These are phyloP conservation scores for Corynascus novoguineensis DNA, from an alignment of 495 filamentous ascomycete species.

Conservation along the genomic window DNA sequence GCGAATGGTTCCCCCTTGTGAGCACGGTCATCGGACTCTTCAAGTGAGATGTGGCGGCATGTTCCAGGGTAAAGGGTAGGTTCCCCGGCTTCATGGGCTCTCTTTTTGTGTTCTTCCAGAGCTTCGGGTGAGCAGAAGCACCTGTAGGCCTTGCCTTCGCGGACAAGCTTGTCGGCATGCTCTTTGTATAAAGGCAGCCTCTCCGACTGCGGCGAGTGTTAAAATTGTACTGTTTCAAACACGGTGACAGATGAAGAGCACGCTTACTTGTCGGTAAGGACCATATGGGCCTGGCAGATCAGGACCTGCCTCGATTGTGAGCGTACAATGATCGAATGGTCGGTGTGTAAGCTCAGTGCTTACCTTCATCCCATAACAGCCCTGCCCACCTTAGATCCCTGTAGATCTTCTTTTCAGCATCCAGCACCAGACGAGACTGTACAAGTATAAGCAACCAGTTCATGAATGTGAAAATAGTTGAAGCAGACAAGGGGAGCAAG, in stretches of 20 bases:
- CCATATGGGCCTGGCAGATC: conserved; percentile 71
- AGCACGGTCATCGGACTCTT: conserved; percentile 64
- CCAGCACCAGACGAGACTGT: conserved; percentile 50
- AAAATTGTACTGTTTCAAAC: background rate
- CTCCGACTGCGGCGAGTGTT: conserved; percentile 61
- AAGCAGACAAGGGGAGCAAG: background rate
- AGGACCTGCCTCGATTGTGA: conserved; percentile 54
- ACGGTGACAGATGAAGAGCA: background rate
- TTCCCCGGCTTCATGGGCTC: conserved; percentile 53
- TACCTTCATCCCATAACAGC: conserved; percentile 90
- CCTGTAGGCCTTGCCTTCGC: conserved; percentile 71
- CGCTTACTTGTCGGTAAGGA: conserved; percentile 74
- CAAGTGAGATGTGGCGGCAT: conserved; percentile 59
- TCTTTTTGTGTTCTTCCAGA: conserved; percentile 56
- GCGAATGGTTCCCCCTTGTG: conserved; percentile 65
- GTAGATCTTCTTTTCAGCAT: conserved; percentile 69
- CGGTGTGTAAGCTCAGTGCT: background rate
- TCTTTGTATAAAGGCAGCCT: conserved; percentile 65
- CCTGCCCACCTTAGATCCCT: conserved; percentile 85
- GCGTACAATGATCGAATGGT: conserved; percentile 12
- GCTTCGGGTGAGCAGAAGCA: conserved; percentile 83
- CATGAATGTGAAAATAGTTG: background rate
- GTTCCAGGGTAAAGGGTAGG: conserved; percentile 70
- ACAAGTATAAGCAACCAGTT: conserved; percentile 13
- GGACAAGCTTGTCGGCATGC: conserved; percentile 65